A percentile compares a stretch with the other conserved stretches of the same genome.
These are phyloP conservation scores for Aureobasidium melanogenum DNA, from an alignment of 2,329 filamentous ascomycete species.

Conservation along the genomic window DNA sequence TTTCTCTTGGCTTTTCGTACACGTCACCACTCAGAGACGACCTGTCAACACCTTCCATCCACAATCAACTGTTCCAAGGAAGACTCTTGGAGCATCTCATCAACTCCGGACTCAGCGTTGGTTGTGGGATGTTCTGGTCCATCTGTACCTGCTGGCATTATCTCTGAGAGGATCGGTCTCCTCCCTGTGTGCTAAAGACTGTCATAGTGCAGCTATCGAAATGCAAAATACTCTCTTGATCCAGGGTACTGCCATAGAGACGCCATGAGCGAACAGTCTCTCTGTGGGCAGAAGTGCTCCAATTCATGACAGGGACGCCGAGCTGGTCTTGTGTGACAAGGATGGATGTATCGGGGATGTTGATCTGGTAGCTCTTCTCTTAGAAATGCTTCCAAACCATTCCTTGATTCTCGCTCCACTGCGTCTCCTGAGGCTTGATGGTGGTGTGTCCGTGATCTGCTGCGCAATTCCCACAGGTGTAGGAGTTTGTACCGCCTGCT, in stretches of 20 bases:
- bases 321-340: neutral
- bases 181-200: no score
- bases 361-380: constrained; percentile 4
- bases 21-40: neutral
- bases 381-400: constrained; percentile 7
- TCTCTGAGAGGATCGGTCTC: no score
- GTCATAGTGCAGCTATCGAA: no score
- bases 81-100: neutral
- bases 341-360: neutral
- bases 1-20: neutral
- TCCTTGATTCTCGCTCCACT: constrained; percentile 25
- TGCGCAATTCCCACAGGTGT: neutral
- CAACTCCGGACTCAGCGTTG: neutral
- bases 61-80: neutral
- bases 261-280: no score
- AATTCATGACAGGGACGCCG: neutral
- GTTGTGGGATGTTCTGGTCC: neutral
- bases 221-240: no score
- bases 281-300: no score
- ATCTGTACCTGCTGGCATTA: neutral
- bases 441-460: constrained; percentile 19
- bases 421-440: constrained; percentile 44
- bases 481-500: neutral
- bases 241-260: no score
- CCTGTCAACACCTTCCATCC: neutral